These are phyloP conservation scores for Rubia balearica DNA, from an alignment of 305 asterid species.

Conservation along the genomic window DNA sequence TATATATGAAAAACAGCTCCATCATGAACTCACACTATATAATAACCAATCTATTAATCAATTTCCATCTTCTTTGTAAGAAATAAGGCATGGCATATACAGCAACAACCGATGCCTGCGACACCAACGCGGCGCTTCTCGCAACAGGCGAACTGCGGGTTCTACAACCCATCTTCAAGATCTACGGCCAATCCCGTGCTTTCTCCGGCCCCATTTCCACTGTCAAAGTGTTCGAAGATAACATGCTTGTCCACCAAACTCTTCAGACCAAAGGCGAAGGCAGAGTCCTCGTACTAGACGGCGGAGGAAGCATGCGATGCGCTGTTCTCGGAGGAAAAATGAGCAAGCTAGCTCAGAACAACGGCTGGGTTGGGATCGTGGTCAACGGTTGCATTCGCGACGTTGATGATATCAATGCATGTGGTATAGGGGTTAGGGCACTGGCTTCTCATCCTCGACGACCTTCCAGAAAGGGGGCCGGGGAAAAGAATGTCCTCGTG, in stretches of 20 bases:
- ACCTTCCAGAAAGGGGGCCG: neutral
- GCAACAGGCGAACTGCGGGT: neutral
- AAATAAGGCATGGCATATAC: neutral
- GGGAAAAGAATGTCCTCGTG: neutral
- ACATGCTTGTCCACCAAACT: neutral
- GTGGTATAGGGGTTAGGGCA: neutral
- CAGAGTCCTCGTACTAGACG: neutral
- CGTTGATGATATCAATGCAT: neutral
- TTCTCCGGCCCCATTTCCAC: neutral
- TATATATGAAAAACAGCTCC: no score
- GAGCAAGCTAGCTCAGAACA: neutral
- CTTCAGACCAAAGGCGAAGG: neutral
- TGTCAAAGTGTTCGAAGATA: neutral
- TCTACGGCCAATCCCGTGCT: neutral
- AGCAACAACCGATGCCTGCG: neutral
- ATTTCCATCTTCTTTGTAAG: no score
- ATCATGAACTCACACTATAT: no score
- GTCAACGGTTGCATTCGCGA: conserved; percentile 1
- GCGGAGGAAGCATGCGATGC: neutral
- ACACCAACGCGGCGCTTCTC: neutral
- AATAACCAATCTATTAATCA: no score
- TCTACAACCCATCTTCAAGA: neutral
- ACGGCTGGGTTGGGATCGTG: neutral
- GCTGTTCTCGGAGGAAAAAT: neutral
- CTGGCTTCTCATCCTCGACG: neutral